phyloP scores from a whole-genome alignment of 768 basidiomycete species.

The Auriculariales sp. region DNA sequence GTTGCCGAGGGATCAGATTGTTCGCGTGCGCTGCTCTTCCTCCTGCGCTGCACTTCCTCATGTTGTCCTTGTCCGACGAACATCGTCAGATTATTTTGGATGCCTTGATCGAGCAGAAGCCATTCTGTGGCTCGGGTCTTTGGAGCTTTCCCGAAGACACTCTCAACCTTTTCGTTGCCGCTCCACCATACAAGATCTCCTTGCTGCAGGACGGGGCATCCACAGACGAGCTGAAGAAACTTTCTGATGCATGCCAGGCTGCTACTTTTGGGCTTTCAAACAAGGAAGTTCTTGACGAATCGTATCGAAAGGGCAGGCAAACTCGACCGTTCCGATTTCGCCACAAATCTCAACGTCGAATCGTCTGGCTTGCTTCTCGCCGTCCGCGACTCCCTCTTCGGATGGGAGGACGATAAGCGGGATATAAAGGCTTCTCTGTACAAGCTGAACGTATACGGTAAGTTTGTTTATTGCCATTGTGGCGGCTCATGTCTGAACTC shows the following conservation, averaged over 20 bases:
- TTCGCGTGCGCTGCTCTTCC: too few species aligned
- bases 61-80: too few species aligned
- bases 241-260: not conserved
- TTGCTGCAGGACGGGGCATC: not conserved
- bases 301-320: not conserved
- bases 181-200: too few species aligned
- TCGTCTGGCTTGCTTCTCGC: not conserved
- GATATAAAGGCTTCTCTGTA: slow-evolving; percentile 3
- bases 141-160: not conserved
- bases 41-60: too few species aligned
- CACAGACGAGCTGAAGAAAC: not conserved
- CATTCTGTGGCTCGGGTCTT: not conserved
- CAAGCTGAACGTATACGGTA: slow-evolving; percentile 9
- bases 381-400: not conserved
- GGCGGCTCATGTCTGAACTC: too few species aligned
- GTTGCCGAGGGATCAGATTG: too few species aligned
- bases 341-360: not conserved
- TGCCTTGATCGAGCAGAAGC: not conserved
- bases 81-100: not conserved
- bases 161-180: not conserved
- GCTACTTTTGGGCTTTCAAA: not conserved
- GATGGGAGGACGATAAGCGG: not conserved
- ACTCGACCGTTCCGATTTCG: not conserved
- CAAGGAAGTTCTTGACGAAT: not conserved
- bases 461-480: too few species aligned